Percentiles rank a stretch among this genome's conserved stretches.
Conservation (phyloP, 768 basidiomycete species). For the Phylloporus sp. region DNA sequence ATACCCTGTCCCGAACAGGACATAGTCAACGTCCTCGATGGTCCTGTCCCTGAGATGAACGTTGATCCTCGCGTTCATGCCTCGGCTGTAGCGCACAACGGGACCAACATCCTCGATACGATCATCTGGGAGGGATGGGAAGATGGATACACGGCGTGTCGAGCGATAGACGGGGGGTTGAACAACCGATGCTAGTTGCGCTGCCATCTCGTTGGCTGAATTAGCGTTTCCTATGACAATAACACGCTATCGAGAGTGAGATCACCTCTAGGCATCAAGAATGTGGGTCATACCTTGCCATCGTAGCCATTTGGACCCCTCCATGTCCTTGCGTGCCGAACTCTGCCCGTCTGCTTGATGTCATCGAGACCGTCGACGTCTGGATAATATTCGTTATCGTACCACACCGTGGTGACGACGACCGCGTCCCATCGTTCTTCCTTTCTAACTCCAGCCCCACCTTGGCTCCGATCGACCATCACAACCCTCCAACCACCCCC, state of each 20-base stretch:
- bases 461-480: constrained; percentile 35
- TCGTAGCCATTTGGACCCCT: constrained; percentile 37
- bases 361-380: constrained; percentile 40
- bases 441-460: constrained; percentile 13
- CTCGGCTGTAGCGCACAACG: constrained; percentile 32
- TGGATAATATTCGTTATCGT: constrained; percentile 45
- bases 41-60: constrained; percentile 35
- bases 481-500: constrained; percentile 39
- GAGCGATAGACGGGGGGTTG: constrained; percentile 44
- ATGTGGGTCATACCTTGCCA: constrained; percentile 22
- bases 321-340: constrained; percentile 43
- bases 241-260: constrained; percentile 33
- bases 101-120: constrained; percentile 43
- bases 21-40: constrained; percentile 39
- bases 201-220: constrained; percentile 50
- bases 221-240: constrained; percentile 52
- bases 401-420: constrained; percentile 45
- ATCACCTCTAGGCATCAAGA: not conserved
- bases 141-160: constrained; percentile 41
- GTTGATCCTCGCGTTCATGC: constrained; percentile 25
- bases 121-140: constrained; percentile 40
- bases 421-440: constrained; percentile 48
- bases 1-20: constrained; percentile 49
- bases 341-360: constrained; percentile 30
- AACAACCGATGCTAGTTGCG: constrained; percentile 39